Conservation (phyloP, 176 grass and related monocot species). For the Melocanna baccifera region DNA sequence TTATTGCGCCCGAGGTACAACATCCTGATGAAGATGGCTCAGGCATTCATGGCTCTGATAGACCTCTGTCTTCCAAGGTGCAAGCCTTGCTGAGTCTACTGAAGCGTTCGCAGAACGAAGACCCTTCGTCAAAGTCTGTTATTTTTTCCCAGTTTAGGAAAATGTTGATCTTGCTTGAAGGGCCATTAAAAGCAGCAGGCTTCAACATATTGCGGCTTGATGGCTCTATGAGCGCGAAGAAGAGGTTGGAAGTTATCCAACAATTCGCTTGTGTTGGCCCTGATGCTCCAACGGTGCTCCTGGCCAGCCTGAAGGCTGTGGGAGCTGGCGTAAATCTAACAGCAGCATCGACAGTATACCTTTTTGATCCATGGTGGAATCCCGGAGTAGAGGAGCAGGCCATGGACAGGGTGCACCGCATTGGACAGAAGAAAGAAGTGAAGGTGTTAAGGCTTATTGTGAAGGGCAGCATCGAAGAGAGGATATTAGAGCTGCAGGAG, state of each 20-base stretch:
- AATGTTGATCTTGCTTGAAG: slow-evolving; percentile 83
- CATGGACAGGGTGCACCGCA: slow-evolving; percentile 93
- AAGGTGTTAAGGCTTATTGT: slow-evolving; percentile 75
- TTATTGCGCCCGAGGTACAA: slow-evolving; percentile 58
- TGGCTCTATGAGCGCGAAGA: slow-evolving; percentile 68
- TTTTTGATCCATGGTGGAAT: slow-evolving; percentile 96
- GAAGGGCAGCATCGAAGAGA: slow-evolving; percentile 80
- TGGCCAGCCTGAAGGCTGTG: slow-evolving; percentile 79
- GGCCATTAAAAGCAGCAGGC: slow-evolving; percentile 61
- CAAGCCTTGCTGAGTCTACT: slow-evolving; percentile 67
- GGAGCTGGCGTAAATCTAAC: slow-evolving; percentile 81
- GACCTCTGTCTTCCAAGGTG: slow-evolving; percentile 77
- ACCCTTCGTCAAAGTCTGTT: slow-evolving; percentile 68
- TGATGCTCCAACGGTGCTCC: slow-evolving; percentile 58
- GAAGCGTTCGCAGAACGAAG: slow-evolving; percentile 40
- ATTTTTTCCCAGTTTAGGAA: slow-evolving; percentile 92
- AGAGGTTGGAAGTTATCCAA: slow-evolving; percentile 63
- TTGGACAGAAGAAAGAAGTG: slow-evolving; percentile 75
- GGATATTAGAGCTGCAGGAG: slow-evolving; percentile 77
- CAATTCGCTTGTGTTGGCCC: slow-evolving; percentile 43
- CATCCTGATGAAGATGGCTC: slow-evolving; percentile 53
- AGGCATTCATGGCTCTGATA: slow-evolving; percentile 14
- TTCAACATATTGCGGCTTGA: slow-evolving; percentile 62
- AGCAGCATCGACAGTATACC: slow-evolving; percentile 76
- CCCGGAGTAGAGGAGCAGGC: slow-evolving; percentile 88